Evolutionary conservation across 2,329 filamentous ascomycete species (phyloP), one percentile per base, ranked within the genome.

Genomic region (Colletotrichum sp.): DNA sequence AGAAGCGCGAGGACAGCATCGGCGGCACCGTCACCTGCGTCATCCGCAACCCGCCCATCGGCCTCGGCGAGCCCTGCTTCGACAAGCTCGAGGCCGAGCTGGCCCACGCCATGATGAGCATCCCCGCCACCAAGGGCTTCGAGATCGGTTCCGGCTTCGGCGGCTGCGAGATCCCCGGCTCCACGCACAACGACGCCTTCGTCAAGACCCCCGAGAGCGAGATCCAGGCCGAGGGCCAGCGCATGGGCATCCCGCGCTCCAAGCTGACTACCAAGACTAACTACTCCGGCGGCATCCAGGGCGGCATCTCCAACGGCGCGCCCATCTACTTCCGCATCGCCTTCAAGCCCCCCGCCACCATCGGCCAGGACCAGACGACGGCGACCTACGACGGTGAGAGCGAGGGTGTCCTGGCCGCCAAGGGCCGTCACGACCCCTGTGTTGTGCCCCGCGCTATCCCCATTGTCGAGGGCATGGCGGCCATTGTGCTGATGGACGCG

Each of bases 341-440:
- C 18, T 99, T 99, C 92, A 99, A 99, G 90, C 95, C 96, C 12
- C 93, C 96, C 4, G 96, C 96, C 34, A 99, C 97, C 5, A 99
- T 99, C 82, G 94, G 95, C 62, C 94, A 96, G 86, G 94, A 95
- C 59, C 96, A 99, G 88, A 90, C 90, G 16, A 99, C 97, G 1
- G 93, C 93, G 10, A 94, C 91, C 12, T 99, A 98, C 85, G 93
- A 94, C 76, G 94, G 93, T 62, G 87, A 89, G 12, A 82, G 83
- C 15, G 92, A 94, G 78, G 97, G 97, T 67, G 87, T 95, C 5
- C 89, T 99, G 39, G 95, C 96, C 78, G 96, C 96, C 67, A 99
- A 98, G 90, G 97, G 97, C 26, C 90, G 97, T 75, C 96, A 99
- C 84, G 96, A 99, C 83, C 96, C 97, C 5, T 98, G 95, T 81